phyloP scores from a whole-genome alignment of 805 yeast species.

The Brettanomyces naardenensis region DNA sequence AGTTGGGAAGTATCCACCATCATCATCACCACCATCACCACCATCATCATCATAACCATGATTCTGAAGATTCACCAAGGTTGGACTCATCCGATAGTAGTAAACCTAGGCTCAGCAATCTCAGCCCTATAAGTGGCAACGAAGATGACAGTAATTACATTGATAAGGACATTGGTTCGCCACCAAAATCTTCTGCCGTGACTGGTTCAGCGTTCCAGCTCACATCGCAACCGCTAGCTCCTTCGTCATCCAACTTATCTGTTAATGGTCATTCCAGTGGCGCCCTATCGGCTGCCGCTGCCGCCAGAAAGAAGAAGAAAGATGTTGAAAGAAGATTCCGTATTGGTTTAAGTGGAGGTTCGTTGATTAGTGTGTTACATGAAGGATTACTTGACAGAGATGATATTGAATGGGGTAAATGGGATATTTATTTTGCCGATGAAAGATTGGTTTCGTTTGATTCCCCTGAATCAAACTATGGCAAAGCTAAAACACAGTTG shows the following conservation, averaged over 20 bases:
- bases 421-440: slow-evolving; percentile 97
- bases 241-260: background rate
- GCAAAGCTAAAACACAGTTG: slow-evolving; percentile 76
- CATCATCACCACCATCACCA: slow-evolving; percentile 4
- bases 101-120: background rate
- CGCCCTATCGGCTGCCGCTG: slow-evolving; percentile 12
- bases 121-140: slow-evolving; percentile 8
- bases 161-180: slow-evolving; percentile 2
- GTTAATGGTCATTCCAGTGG: background rate
- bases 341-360: slow-evolving; percentile 91
- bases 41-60: slow-evolving; percentile 2
- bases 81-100: background rate
- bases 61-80: background rate
- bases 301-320: slow-evolving; percentile 38
- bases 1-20: background rate
- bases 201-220: background rate
- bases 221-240: slow-evolving; percentile 1
- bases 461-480: slow-evolving; percentile 78
- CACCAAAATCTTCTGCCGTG: background rate
- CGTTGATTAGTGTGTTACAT: slow-evolving; percentile 74
- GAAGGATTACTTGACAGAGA: slow-evolving; percentile 74
- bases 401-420: slow-evolving; percentile 77
- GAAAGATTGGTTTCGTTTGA: slow-evolving; percentile 89
- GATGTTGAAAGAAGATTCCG: slow-evolving; percentile 68
- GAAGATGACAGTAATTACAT: slow-evolving; percentile 6